Evolutionary conservation across 345 rosid species (phyloP).

Genomic region (Diplotaxis tenuifolia): DNA sequence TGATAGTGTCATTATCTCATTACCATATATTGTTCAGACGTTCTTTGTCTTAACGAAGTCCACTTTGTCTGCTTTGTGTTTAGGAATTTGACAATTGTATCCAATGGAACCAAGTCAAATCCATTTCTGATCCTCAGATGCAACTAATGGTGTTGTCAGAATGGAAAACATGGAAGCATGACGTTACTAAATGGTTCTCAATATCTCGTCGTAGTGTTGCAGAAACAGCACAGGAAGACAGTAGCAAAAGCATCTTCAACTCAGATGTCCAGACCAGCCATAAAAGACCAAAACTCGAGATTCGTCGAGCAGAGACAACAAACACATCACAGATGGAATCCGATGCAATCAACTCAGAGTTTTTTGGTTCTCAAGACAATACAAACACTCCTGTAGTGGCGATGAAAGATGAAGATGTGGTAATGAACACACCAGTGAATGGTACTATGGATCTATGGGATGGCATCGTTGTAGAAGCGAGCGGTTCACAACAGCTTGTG

Average conservation of each 20-base stretch:
- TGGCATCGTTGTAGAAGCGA: conserved; percentile 62
- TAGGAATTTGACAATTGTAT: conserved; percentile 83
- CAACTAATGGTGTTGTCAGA: conserved; percentile 73
- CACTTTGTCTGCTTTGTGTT: conserved; percentile 10
- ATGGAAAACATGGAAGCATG: conserved; percentile 99
- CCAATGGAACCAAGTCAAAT: conserved; percentile 76
- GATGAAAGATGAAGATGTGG: conserved; percentile 37
- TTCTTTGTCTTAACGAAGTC: background rate
- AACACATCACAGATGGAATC: conserved; percentile 56
- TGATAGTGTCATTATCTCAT: background rate
- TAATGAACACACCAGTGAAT: conserved; percentile 31
- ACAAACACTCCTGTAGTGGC: conserved; percentile 35
- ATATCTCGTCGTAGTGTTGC: conserved; percentile 50
- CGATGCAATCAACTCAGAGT: conserved; percentile 55
- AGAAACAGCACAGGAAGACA: conserved; percentile 38
- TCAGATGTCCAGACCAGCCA: conserved; percentile 52
- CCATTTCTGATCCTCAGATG: conserved; percentile 59
- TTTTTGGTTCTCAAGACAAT: conserved; percentile 49
- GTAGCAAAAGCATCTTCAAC: conserved; percentile 43
- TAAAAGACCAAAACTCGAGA: conserved; percentile 91
- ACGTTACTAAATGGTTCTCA: conserved; percentile 77
- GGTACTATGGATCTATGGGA: conserved; percentile 72
- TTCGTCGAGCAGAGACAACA: conserved; percentile 78
- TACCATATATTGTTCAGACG: background rate
- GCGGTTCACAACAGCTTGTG: conserved; percentile 47